Evolutionary conservation across 2,329 filamentous ascomycete genomes (phyloP).

Genomic region (Alternaria panax): DNA sequence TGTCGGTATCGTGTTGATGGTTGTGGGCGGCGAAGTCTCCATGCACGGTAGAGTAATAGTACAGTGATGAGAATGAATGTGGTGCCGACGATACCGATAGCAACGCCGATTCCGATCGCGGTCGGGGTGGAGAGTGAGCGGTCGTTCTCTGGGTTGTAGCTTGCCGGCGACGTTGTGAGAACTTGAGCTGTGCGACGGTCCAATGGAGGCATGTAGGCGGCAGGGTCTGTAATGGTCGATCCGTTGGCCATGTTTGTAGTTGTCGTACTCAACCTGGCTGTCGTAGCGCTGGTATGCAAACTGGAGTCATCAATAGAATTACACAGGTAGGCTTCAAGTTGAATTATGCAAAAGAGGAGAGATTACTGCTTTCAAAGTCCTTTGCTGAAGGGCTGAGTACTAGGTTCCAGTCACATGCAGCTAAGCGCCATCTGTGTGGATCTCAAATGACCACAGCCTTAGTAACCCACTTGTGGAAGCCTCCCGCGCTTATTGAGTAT

Average conservation of each 20-base stretch:
- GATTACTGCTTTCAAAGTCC: background rate
- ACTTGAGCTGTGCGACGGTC: background rate
- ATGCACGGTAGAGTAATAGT: constrained; percentile 20
- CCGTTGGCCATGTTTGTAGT: background rate
- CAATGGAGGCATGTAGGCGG: background rate
- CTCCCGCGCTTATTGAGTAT: background rate
- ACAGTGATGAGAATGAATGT: constrained; percentile 6
- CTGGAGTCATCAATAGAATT: background rate
- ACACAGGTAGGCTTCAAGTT: background rate
- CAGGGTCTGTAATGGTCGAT: too few species aligned
- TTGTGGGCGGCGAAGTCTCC: constrained; percentile 6
- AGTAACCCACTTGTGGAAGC: background rate
- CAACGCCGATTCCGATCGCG: constrained; percentile 25
- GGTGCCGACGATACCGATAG: constrained; percentile 20
- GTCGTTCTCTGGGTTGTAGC: background rate
- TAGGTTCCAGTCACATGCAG: background rate
- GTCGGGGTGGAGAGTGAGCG: constrained; percentile 17
- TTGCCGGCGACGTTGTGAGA: background rate
- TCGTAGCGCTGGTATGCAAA: background rate
- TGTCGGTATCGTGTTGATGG: constrained; percentile 17
- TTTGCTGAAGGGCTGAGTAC: background rate
- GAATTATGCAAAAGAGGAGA: background rate
- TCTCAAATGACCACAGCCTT: background rate
- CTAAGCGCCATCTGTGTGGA: constrained; percentile 6
- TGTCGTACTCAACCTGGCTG: background rate